Conservation (phyloP, 257 asterid species). For the Rubia yunnanensis region DNA sequence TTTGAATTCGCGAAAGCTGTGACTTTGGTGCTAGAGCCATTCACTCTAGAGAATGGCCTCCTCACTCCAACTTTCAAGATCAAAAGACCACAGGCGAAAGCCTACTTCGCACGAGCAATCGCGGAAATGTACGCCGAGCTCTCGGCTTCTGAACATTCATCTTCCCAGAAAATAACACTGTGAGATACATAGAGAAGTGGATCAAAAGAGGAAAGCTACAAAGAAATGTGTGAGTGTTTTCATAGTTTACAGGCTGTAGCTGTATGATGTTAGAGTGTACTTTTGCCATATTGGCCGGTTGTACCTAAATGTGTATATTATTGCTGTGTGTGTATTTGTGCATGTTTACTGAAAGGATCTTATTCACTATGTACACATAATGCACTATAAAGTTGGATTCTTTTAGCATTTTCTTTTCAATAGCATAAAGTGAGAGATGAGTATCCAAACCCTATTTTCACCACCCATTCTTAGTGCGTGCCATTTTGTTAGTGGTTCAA, state of each 20-base stretch:
- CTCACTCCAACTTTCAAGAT: constrained; percentile 81
- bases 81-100: constrained; percentile 66
- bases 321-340: not conserved
- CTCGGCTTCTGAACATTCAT: constrained; percentile 26
- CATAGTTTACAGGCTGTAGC: not conserved
- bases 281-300: not conserved
- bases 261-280: not conserved
- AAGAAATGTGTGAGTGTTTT: not conserved
- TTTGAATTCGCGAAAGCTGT: constrained; percentile 67
- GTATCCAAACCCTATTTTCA: not conserved
- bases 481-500: constrained; percentile 6
- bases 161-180: constrained; percentile 27
- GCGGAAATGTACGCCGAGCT: constrained; percentile 52
- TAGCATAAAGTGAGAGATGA: not conserved
- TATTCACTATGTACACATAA: not conserved
- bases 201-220: not conserved
- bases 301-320: not conserved
- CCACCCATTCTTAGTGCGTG: not conserved
- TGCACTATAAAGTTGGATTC: constrained; percentile 1
- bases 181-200: not conserved
- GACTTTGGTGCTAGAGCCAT: constrained; percentile 56
- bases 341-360: not conserved
- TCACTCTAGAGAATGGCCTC: constrained; percentile 55
- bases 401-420: not conserved
- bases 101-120: constrained; percentile 52